A percentile compares a stretch with the other conserved stretches of the same genome.
These are phyloP conservation scores for Wickerhamomyces subpelliculosus DNA, from an alignment of 805 yeast genomes.

Conservation along the genomic window DNA sequence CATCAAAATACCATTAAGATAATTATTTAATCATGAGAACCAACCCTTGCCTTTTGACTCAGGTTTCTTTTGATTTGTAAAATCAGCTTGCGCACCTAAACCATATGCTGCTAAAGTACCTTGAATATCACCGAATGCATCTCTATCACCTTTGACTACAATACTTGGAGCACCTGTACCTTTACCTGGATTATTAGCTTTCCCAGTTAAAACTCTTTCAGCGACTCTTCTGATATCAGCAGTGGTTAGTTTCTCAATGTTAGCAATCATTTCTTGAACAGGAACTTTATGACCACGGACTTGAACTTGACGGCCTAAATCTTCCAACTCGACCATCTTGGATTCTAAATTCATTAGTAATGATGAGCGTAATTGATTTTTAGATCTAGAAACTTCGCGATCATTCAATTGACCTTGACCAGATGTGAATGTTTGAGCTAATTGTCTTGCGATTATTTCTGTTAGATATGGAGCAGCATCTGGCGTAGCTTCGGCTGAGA, in stretches of 20 bases:
- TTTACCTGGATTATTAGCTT: slow-evolving; percentile 36
- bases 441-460: slow-evolving; percentile 66
- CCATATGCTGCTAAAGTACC: slow-evolving; percentile 63
- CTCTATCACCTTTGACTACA: slow-evolving; percentile 85
- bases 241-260: slow-evolving; percentile 62
- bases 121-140: slow-evolving; percentile 77
- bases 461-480: slow-evolving; percentile 80
- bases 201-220: slow-evolving; percentile 63
- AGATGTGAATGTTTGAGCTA: slow-evolving; percentile 40
- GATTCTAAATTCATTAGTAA: slow-evolving; percentile 90
- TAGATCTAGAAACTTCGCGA: slow-evolving; percentile 80
- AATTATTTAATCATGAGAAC: slow-evolving; percentile 9
- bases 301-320: slow-evolving; percentile 90
- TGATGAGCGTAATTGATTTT: slow-evolving; percentile 83
- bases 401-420: slow-evolving; percentile 59
- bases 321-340: slow-evolving; percentile 90
- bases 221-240: slow-evolving; percentile 72
- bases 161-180: slow-evolving; percentile 71
- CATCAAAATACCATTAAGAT: no score
- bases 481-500: slow-evolving; percentile 78
- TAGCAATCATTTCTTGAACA: slow-evolving; percentile 72
- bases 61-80: no score
- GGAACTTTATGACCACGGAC: slow-evolving; percentile 71
- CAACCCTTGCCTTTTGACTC: no score
- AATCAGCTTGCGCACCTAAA: slow-evolving; percentile 41